Evolutionary conservation across 2,329 filamentous ascomycete genomes (phyloP).

Genomic region (Xylariomycetidae sp.): DNA sequence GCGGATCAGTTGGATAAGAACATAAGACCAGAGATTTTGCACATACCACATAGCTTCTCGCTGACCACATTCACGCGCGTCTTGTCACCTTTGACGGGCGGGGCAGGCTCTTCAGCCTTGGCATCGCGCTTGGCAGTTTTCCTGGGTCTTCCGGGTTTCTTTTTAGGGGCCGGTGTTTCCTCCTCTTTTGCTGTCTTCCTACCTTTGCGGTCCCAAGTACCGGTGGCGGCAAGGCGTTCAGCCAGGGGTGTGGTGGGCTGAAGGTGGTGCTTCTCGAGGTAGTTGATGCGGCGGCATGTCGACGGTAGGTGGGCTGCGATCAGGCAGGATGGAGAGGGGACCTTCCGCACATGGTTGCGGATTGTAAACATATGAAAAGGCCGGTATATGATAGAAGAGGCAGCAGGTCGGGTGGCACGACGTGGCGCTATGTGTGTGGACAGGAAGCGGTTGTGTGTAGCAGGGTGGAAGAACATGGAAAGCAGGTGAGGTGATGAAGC

Average conservation of each 20-base stretch:
- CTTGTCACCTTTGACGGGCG: conserved; percentile 24
- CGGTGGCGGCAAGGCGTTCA: conserved; percentile 15
- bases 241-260: conserved; percentile 10
- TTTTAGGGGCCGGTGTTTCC: too few relatives aligned
- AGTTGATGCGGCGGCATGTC: conserved; percentile 8
- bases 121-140: too few relatives aligned
- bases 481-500: too few relatives aligned
- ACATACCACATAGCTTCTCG: conserved; percentile 44
- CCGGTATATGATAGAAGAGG: background rate
- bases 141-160: too few relatives aligned
- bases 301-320: conserved; percentile 4
- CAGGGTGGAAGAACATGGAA: too few relatives aligned
- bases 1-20: conserved; percentile 3
- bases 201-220: conserved; percentile 9
- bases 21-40: background rate
- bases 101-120: too few relatives aligned
- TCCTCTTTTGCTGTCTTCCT: too few relatives aligned
- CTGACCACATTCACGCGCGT: conserved; percentile 47
- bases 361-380: conserved; percentile 21
- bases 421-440: too few relatives aligned
- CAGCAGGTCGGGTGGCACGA: too few relatives aligned
- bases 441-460: too few relatives aligned
- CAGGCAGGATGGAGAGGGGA: conserved; percentile 8
- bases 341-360: conserved; percentile 18
- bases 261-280: conserved; percentile 4